Percentiles rank a stretch among this genome's conserved stretches.
These are phyloP conservation scores for Phlebiopsis gigantea DNA, from an alignment of 768 basidiomycete species.

Conservation along the genomic window DNA sequence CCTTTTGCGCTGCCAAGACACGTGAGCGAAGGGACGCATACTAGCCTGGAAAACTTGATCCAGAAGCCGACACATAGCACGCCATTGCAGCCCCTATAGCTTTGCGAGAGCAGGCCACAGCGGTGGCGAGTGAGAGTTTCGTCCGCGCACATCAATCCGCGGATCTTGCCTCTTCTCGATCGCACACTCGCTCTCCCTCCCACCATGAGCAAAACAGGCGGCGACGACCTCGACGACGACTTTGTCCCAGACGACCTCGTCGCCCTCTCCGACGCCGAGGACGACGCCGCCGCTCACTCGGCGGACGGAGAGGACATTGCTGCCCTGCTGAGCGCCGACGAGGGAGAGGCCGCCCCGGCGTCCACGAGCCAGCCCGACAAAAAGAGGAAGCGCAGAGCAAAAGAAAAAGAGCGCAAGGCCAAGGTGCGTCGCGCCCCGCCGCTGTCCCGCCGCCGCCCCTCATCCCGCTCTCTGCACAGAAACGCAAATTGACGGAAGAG, in stretches of 20 bases:
- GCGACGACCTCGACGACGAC: conserved; percentile 84
- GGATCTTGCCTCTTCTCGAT: background rate
- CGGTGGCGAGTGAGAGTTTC: no score
- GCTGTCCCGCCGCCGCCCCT: background rate
- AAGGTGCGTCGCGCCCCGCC: conserved; percentile 37
- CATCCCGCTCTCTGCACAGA: conserved; percentile 36
- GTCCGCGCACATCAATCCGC: background rate
- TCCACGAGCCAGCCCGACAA: conserved; percentile 35
- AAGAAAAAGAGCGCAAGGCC: conserved; percentile 66
- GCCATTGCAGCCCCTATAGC: background rate
- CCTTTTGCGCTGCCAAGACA: conserved; percentile 5
- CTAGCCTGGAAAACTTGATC: conserved; percentile 5
- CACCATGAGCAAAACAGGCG: conserved; percentile 34
- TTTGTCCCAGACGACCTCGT: conserved; percentile 68
- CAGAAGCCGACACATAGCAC: background rate
- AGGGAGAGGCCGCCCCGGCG: conserved; percentile 22
- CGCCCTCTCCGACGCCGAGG: conserved; percentile 46
- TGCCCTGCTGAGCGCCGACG: conserved; percentile 41
- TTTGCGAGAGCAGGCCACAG: no score
- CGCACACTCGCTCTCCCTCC: background rate
- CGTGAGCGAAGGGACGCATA: conserved; percentile 7
- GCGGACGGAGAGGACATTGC: conserved; percentile 32
- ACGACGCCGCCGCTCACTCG: conserved; percentile 36
- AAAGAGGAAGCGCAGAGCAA: conserved; percentile 69
- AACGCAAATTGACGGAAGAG: conserved; percentile 51